Evolutionary conservation across 2,329 filamentous ascomycete genomes (phyloP).

Genomic region (Ascochyta clinopodiicola): DNA sequence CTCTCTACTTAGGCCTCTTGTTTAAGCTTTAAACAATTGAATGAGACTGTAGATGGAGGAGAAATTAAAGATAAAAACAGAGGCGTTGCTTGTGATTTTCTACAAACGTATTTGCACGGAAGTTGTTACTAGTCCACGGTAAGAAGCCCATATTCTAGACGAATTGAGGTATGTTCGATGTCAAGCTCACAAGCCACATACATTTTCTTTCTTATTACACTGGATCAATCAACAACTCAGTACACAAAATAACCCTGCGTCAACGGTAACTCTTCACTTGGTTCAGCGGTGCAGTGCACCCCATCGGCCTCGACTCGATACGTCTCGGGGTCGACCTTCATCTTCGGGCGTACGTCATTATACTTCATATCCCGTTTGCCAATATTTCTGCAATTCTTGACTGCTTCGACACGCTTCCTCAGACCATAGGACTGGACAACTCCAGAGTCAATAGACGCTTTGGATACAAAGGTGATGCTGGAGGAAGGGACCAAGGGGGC

Average conservation of each 20-base stretch:
- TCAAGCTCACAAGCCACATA: too few species aligned
- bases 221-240: constrained; percentile 45
- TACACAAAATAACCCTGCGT: constrained; percentile 81
- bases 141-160: too few species aligned
- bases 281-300: constrained; percentile 73
- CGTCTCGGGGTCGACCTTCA: constrained; percentile 90
- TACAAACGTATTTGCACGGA: too few species aligned
- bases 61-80: too few species aligned
- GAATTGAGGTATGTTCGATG: too few species aligned
- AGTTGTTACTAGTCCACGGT: too few species aligned
- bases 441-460: constrained; percentile 71
- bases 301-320: constrained; percentile 90
- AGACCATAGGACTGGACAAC: constrained; percentile 75
- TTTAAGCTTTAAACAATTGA: too few species aligned
- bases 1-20: too few species aligned
- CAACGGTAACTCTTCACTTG: constrained; percentile 73
- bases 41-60: too few species aligned
- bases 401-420: constrained; percentile 79
- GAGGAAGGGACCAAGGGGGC: constrained; percentile 73
- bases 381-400: constrained; percentile 75
- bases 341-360: constrained; percentile 82
- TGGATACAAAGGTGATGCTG: constrained; percentile 83
- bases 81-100: too few species aligned
- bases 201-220: neutral
- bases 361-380: constrained; percentile 90